A percentile compares a stretch with the other conserved stretches of the same genome.
Evolutionary conservation across 2,329 filamentous ascomycete genomes (phyloP).

Genomic region (Xylariaceae sp.): DNA sequence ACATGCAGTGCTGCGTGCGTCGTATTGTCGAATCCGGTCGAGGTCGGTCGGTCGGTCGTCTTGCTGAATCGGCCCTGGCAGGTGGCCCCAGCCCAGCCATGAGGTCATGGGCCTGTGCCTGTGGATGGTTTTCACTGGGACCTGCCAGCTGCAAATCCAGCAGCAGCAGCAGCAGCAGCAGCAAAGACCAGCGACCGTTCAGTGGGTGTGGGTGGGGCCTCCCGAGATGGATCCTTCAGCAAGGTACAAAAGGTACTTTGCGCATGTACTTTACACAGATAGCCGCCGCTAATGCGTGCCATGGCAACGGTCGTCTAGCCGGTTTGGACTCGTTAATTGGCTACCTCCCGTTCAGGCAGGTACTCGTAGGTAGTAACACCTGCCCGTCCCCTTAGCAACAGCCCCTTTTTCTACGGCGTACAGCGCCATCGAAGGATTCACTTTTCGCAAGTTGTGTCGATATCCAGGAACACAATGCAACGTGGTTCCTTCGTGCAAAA

Average conservation of each 20-base stretch:
- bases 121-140: not conserved
- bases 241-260: not conserved
- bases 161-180: not conserved
- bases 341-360: not conserved
- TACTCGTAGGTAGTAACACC: too few relatives aligned
- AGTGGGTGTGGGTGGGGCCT: not conserved
- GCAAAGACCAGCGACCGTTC: not conserved
- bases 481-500: too few relatives aligned
- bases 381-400: not conserved
- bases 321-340: not conserved
- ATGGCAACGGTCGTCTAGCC: slow-evolving; percentile 9
- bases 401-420: too few relatives aligned
- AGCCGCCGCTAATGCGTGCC: slow-evolving; percentile 10
- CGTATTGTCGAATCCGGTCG: slow-evolving; percentile 1
- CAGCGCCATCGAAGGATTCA: too few relatives aligned
- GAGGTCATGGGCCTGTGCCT: slow-evolving; percentile 12
- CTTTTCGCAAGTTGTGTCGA: too few relatives aligned
- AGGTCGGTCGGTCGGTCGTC: not conserved
- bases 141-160: not conserved
- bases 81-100: slow-evolving; percentile 1
- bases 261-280: not conserved
- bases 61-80: slow-evolving; percentile 2
- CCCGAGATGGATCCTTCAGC: not conserved
- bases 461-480: too few relatives aligned
- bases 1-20: not conserved